Evolutionary conservation across 768 basidiomycete genomes (phyloP), one percentile per base, ranked within the genome.

Genomic region (Boletus tomentosulus): DNA sequence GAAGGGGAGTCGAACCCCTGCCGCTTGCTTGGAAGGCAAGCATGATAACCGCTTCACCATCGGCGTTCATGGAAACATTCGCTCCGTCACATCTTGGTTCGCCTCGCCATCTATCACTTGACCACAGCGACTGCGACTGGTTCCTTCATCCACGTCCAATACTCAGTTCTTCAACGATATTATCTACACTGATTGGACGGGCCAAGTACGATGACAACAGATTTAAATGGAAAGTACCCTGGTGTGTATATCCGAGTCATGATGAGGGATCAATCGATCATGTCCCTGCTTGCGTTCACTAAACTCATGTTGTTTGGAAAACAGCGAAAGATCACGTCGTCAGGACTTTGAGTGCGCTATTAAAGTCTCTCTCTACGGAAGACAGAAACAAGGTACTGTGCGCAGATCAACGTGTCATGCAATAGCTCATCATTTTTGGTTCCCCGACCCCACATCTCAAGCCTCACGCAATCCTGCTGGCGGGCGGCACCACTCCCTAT

Each of bases 21-120:
- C 83, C 82, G 80, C 81, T 77, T 76, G 76, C 76, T 78, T 87
- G 86, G 86, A 87, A 88, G 86, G 85, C 86, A 87, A 88, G 87
- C 85, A 89, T 89, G 86, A 87, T 88, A 88, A 87, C 87, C 86
- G 79, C 84, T 89, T 87, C 87, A 89, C 87, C 86, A 88, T 85
- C 77, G 74, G 78, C 68, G 77, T 79, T 7, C 33, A 5, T 37
- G 2, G 6, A 3, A 37, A 4, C 16, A 2, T 16, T 2, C 2
- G 35, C 16, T 33, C 11, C 12, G 13, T 34, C 8, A 6, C 10
- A 12, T 13, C 13, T 34, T 34, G 33, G 33, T 34, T 13, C 33
- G 13, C 12, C 12, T 33, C 31, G 12, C 31, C 31, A 19, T 19
- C 1, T 19, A 19, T 19, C 19, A 19, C 19, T 19, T 19, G 19